Evolutionary conservation across 768 basidiomycete genomes (phyloP).

Genomic region (Lentinula lateritia): DNA sequence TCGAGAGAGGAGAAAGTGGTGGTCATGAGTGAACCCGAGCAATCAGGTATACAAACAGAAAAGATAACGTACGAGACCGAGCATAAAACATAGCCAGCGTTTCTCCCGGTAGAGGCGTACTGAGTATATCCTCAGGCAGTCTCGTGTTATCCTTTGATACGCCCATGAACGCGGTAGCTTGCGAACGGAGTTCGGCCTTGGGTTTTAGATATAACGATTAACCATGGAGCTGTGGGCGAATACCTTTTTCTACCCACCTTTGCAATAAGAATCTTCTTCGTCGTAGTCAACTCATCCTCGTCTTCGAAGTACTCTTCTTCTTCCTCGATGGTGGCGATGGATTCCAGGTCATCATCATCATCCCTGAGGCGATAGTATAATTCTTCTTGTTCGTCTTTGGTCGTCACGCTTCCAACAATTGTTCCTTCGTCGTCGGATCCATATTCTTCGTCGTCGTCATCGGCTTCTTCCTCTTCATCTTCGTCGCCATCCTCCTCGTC

Average conservation of each 20-base stretch:
- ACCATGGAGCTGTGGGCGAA: no score
- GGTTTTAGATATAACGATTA: no score
- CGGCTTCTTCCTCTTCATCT: slow-evolving; percentile 48
- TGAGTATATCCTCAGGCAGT: slow-evolving; percentile 65
- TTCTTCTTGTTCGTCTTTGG: slow-evolving; percentile 15
- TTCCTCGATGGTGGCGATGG: slow-evolving; percentile 11
- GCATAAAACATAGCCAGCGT: slow-evolving; percentile 80
- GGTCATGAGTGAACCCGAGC: not conserved
- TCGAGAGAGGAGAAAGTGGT: not conserved
- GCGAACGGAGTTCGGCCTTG: slow-evolving; percentile 26
- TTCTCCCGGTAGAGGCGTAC: slow-evolving; percentile 82
- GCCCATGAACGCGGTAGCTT: slow-evolving; percentile 48
- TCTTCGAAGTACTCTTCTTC: slow-evolving; percentile 21
- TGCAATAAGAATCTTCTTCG: slow-evolving; percentile 11
- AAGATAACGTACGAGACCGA: slow-evolving; percentile 54
- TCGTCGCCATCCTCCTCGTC: slow-evolving; percentile 58
- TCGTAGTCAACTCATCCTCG: slow-evolving; percentile 12
- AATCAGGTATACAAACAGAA: not conserved
- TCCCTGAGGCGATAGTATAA: slow-evolving; percentile 3
- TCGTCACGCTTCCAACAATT: slow-evolving; percentile 26
- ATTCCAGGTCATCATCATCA: not conserved
- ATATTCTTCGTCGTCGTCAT: slow-evolving; percentile 26
- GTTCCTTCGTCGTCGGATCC: slow-evolving; percentile 29
- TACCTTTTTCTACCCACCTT: not conserved
- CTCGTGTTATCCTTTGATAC: slow-evolving; percentile 52